Conservation (phyloP, 108 stramenopile genomes). For the Cyclotella kingstonii region DNA sequence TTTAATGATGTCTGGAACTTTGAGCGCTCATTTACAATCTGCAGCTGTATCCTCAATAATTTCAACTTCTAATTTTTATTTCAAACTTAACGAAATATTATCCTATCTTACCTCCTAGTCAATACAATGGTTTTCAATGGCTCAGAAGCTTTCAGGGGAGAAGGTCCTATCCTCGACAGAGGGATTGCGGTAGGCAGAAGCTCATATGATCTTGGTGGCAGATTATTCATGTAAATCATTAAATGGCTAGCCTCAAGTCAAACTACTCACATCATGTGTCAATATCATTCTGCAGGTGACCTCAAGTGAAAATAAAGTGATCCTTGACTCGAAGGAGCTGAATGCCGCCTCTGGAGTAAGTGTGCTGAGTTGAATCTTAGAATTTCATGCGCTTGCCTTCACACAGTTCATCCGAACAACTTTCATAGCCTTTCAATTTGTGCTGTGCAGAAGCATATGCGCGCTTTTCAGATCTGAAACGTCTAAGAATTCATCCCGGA, state of each 20-base stretch:
- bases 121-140: background rate
- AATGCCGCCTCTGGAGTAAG: constrained; percentile 42
- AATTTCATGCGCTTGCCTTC: background rate
- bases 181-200: background rate
- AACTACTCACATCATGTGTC: background rate
- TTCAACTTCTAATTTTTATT: background rate
- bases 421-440: constrained; percentile 29
- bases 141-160: constrained; percentile 13
- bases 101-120: background rate
- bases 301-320: constrained; percentile 31
- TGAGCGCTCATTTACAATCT: too few relatives aligned
- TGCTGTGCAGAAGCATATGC: constrained; percentile 45
- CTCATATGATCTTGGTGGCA: background rate
- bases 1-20: too few relatives aligned
- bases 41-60: background rate
- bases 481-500: constrained; percentile 29
- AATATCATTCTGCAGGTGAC: constrained; percentile 16
- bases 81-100: background rate
- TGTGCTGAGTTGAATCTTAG: background rate
- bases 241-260: background rate
- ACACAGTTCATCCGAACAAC: background rate
- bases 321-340: constrained; percentile 40
- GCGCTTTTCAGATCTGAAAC: constrained; percentile 43
- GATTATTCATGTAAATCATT: background rate
- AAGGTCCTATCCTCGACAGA: background rate